These are phyloP conservation scores for Gossypium rotundifolium DNA, from an alignment of 345 rosid species.

Conservation along the genomic window DNA sequence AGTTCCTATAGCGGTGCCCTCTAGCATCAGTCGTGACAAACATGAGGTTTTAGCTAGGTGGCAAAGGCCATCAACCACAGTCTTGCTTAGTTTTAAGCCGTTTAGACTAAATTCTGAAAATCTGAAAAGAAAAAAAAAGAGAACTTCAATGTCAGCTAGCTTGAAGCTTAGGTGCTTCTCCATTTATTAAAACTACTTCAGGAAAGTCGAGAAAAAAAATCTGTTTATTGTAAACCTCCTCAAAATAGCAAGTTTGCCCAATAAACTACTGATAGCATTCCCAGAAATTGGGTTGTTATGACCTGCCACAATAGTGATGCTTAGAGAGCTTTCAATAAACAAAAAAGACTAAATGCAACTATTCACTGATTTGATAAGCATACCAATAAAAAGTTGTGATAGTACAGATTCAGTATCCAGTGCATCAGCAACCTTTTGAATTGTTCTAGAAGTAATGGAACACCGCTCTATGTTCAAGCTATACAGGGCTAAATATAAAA, in stretches of 20 bases:
- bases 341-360: constrained; percentile 4
- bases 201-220: constrained; percentile 5
- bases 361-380: constrained; percentile 11
- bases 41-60: constrained; percentile 53
- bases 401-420: constrained; percentile 50
- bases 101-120: constrained; percentile 75
- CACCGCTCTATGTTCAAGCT: constrained; percentile 77
- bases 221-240: constrained; percentile 42
- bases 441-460: constrained; percentile 77
- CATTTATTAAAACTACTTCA: neutral
- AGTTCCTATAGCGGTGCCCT: constrained; percentile 71
- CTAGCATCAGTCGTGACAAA: constrained; percentile 65
- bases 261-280: constrained; percentile 49
- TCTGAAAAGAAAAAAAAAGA: constrained; percentile 32
- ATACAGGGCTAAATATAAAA: constrained; percentile 53
- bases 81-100: constrained; percentile 68
- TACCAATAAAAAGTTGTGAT: constrained; percentile 77
- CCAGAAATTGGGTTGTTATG: constrained; percentile 62
- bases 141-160: neutral
- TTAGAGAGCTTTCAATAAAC: constrained; percentile 5
- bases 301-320: constrained; percentile 40
- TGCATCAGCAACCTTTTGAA: constrained; percentile 67
- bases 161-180: constrained; percentile 2
- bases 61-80: constrained; percentile 62
- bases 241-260: constrained; percentile 53